Evolutionary conservation across 345 rosid genomes (phyloP).

Genomic region (Bruguiera sexangula): DNA sequence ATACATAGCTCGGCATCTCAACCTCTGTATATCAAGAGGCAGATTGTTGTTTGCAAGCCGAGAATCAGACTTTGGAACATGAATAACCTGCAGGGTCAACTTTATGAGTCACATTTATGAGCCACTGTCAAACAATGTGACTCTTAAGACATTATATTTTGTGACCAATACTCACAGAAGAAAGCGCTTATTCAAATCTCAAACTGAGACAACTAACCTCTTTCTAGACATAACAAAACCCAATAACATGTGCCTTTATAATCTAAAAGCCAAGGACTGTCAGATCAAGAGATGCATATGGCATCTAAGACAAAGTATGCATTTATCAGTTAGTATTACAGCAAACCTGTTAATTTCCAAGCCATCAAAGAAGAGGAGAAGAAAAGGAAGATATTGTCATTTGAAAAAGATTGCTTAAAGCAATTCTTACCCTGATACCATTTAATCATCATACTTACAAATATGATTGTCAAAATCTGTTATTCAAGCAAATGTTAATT

Average conservation of each 20-base stretch:
- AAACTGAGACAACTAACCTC: background rate
- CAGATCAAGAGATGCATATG: background rate
- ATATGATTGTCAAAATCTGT: no score
- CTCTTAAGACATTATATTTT: background rate
- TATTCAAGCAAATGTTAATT: no score
- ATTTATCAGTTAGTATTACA: no score
- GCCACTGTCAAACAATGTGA: background rate
- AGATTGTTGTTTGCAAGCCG: slow-evolving; percentile 88
- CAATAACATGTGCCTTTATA: background rate
- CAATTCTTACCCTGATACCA: no score
- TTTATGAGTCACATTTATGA: slow-evolving; percentile 4
- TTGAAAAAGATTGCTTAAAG: no score
- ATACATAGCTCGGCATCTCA: slow-evolving; percentile 91
- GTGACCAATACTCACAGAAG: background rate
- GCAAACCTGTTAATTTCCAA: background rate
- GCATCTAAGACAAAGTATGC: background rate
- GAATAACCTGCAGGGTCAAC: slow-evolving; percentile 60
- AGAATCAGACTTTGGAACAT: slow-evolving; percentile 89
- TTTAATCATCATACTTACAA: no score
- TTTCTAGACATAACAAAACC: background rate
- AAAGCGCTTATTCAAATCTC: background rate
- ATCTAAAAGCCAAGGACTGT: background rate
- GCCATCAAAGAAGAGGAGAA: background rate
- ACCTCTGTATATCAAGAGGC: slow-evolving; percentile 76
- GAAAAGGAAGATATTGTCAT: no score